A percentile compares a stretch with the other conserved stretches of the same genome.
Conservation (phyloP, 2,329 filamentous ascomycete species). For the Sphaerulina vaccinii region DNA sequence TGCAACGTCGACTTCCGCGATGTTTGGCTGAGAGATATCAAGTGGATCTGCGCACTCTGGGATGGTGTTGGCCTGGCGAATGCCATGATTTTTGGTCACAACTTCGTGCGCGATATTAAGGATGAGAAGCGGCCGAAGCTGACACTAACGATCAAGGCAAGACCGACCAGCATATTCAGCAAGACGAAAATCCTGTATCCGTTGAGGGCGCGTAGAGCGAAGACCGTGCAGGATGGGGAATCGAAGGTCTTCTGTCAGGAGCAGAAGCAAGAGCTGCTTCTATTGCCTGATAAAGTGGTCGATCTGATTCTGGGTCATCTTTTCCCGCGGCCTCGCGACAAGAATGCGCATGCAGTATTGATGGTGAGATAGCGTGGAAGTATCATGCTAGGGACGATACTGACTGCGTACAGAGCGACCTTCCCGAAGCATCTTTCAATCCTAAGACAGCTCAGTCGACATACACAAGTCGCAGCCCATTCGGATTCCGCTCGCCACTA, state of each 20-base stretch:
- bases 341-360: conserved; percentile 1
- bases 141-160: not conserved
- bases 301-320: conserved; percentile 13
- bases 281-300: conserved; percentile 5
- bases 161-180: conserved; percentile 3
- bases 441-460: not conserved
- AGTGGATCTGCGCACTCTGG: conserved; percentile 9
- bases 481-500: conserved; percentile 5
- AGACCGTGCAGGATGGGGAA: conserved; percentile 5
- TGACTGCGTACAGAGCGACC: conserved; percentile 2
- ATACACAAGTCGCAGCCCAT: conserved; percentile 9
- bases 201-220: not conserved
- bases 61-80: conserved; percentile 6
- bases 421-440: not conserved
- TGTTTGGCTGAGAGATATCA: conserved; percentile 8
- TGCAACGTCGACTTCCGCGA: conserved; percentile 9
- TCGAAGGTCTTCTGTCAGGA: conserved; percentile 5
- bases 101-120: conserved; percentile 5
- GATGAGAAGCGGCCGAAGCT: conserved; percentile 10
- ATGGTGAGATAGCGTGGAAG: not conserved
- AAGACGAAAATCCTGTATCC: conserved; percentile 6
- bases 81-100: conserved; percentile 4
- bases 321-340: conserved; percentile 2
- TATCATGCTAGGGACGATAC: not conserved
- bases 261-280: conserved; percentile 1